A percentile compares a stretch with the other conserved stretches of the same genome.
Evolutionary conservation across 805 yeast species (phyloP).

Genomic region (Metschnikowia shivogae): DNA sequence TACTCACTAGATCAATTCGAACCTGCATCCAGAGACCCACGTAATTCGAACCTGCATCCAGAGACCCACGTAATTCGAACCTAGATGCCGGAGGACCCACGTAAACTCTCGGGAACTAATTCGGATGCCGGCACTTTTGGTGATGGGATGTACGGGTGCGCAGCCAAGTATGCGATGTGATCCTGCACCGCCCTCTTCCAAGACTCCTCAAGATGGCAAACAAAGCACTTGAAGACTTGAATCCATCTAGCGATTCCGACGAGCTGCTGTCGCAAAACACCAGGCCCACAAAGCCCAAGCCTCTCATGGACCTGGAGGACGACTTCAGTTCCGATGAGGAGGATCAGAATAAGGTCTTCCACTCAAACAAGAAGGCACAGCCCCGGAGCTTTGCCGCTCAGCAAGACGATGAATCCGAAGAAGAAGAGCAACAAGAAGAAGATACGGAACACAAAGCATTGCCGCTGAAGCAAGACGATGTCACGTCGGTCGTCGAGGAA

Average conservation of each 20-base stretch:
- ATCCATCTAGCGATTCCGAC: slow-evolving; percentile 1
- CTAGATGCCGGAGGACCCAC: no score
- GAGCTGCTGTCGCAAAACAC: not conserved
- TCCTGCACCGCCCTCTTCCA: not conserved
- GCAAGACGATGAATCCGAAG: slow-evolving; percentile 5
- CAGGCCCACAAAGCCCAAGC: not conserved
- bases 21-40: no score
- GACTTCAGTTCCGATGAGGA: slow-evolving; percentile 15
- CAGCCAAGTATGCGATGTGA: not conserved
- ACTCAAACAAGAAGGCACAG: slow-evolving; percentile 8
- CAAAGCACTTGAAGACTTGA: slow-evolving; percentile 9
- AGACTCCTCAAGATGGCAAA: slow-evolving; percentile 7
- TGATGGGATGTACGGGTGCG: slow-evolving; percentile 1
- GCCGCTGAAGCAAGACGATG: slow-evolving; percentile 10
- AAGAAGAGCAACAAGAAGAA: not conserved
- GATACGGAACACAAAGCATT: not conserved
- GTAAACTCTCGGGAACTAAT: no score
- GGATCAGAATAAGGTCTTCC: slow-evolving; percentile 14
- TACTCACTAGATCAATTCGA: no score
- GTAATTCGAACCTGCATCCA: no score
- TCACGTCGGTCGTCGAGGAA: slow-evolving; percentile 14
- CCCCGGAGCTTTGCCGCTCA: slow-evolving; percentile 3
- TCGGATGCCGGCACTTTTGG: no score
- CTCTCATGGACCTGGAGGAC: slow-evolving; percentile 8
- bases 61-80: no score